phyloP scores from a whole-genome alignment of 345 rosid species.

The Citrus mangshanensis region DNA sequence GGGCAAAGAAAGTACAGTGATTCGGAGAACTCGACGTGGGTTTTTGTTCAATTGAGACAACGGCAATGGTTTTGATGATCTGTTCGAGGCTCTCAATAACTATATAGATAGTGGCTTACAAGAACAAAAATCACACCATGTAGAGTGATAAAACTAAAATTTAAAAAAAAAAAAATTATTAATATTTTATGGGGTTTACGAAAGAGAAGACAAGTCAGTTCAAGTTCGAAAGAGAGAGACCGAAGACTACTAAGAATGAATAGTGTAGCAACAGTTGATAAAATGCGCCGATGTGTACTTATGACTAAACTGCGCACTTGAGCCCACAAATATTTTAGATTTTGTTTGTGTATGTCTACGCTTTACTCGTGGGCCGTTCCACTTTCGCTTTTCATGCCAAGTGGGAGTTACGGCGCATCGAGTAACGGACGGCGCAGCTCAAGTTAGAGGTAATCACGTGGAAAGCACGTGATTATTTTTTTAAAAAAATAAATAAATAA shows the following conservation, averaged over 20 bases:
- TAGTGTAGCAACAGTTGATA: background rate
- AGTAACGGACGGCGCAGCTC: background rate
- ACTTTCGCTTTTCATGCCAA: background rate
- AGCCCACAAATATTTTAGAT: background rate
- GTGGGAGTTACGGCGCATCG: background rate
- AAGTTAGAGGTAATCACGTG: background rate
- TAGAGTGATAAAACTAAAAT: background rate
- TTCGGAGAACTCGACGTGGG: slow-evolving; percentile 18
- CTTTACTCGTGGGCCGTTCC: no score
- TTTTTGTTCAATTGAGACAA: slow-evolving; percentile 28
- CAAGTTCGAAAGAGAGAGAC: background rate
- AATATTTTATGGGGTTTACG: background rate
- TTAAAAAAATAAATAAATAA: no score
- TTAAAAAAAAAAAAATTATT: no score
- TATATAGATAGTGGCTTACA: background rate
- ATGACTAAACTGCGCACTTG: background rate
- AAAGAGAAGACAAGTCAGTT: background rate
- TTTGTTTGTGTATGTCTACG: no score
- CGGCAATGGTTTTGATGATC: slow-evolving; percentile 24
- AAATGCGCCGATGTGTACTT: background rate
- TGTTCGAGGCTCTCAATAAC: slow-evolving; percentile 21
- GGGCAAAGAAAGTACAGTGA: background rate
- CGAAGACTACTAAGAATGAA: background rate
- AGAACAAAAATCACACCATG: background rate
- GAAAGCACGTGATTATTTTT: background rate